phyloP scores from a whole-genome alignment of 345 rosid species.

The Litchi chinensis region DNA sequence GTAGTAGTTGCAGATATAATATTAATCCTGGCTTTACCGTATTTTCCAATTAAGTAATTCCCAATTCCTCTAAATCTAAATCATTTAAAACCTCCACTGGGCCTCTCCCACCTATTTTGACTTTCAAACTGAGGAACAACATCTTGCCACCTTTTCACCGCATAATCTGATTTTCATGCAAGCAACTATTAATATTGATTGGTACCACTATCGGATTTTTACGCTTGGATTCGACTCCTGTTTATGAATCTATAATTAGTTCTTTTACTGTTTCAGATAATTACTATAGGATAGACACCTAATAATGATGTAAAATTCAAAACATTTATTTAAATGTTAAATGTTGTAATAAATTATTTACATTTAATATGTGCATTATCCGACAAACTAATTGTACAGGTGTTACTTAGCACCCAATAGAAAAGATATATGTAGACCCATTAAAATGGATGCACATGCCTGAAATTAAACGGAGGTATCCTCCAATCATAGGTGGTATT shows the following conservation, averaged over 20 bases:
- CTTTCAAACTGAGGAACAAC: conserved; percentile 28
- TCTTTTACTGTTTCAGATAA: no score
- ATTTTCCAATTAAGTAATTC: conserved; percentile 9
- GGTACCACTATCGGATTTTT: no score
- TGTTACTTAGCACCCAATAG: no score
- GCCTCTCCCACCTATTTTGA: conserved; percentile 10
- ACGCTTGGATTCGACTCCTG: not conserved
- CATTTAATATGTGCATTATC: no score
- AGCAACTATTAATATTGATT: not conserved
- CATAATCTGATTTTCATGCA: conserved; percentile 18
- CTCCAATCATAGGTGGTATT: no score
- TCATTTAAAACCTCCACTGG: not conserved
- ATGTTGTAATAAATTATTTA: no score
- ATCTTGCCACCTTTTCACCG: not conserved
- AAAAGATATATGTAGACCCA: no score
- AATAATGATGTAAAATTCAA: no score
- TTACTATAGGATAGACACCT: not conserved
- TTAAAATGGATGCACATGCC: no score
- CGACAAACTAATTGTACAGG: no score
- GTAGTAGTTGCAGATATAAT: conserved; percentile 9
- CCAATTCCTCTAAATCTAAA: not conserved
- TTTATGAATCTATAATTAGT: not conserved
- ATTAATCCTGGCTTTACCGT: conserved; percentile 9
- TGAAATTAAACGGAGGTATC: no score
- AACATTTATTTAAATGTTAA: no score